Base-by-base conservation (phyloP, 1,284 basidiomycete genomes). In the Coniophora puteana region DNA sequence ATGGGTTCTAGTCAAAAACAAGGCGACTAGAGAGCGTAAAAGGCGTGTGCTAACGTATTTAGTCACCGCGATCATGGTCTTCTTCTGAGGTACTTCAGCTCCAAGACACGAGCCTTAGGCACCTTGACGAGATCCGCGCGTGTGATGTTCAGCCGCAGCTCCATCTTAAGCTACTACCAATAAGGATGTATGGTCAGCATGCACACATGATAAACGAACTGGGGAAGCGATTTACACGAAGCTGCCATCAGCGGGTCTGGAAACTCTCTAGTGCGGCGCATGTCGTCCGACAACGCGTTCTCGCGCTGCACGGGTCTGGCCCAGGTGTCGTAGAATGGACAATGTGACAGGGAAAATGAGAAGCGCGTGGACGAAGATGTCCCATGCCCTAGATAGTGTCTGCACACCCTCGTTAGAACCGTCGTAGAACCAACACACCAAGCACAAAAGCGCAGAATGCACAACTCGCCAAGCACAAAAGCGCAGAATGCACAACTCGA, bases 401-500 rank as follows among this genome's bases (percentile, higher is more conserved):
- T 87, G 51, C n/a, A n/a, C n/a, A n/a, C n/a, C n/a, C n/a, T n/a
- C n/a, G n/a, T n/a, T n/a, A 10, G 8, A 24, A 6, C 11, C 11
- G 27, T 14, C 14, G 24, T 11, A 11, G 22, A 39, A 20, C 37
- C 20, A 16, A 30, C 18, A 31, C 24, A n/a, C 18, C 27, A 10
- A 38, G 5, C n/a, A 11, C 22, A 37, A 10, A 29, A 10, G 29
- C 22, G 32, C 54, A 12, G 47, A 44, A 36, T 10, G 41, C n/a
- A n/a, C 22, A 11, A 61, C 75, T 45, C 49, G 91, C 90, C 77
- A 96, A 93, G 18, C 97, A 90, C 4, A 95, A 95, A 4, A 98
- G 68, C n/a, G 62, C 93, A 96, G 55, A 96, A 93, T 0, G 95
- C 97, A 58, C 97, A 99, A 14, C 99, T 69, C 5, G 91, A 94